Evolutionary conservation across 208 protist species (phyloP), one percentile per base, ranked within the genome.

Genomic region (Leishmania amazonensis): DNA sequence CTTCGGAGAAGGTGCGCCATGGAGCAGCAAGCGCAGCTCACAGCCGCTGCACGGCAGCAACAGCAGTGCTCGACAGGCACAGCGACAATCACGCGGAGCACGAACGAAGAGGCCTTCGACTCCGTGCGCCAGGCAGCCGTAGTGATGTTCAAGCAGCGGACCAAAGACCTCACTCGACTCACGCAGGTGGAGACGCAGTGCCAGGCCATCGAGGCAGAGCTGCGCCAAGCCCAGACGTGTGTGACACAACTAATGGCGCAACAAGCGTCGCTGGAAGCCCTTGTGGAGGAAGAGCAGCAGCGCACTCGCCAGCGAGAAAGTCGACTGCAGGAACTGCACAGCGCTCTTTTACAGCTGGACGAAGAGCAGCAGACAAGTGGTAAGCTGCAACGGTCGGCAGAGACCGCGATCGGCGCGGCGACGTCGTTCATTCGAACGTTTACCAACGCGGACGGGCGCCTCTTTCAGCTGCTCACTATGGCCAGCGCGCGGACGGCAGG

Each of bases 131-230:
- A 93, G 53, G 90, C 90, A 1, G 94, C 94, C 2, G 51, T 93
- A 57, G 82, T 84, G 57, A 92, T 97, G 89, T 96, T 97, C 77
- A 90, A 95, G 78, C 94, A 97, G 81, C 91, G 92, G 75, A 96
- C 92, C 24, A 91, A 91, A 49, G 94, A 97, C 79, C 92, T 97
- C 79, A 97, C 94, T 19, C 89, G 85, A 49, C 85, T 95, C 6
- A 80, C 88, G 9, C 51, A 86, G 7, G 83, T 93, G 21, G 75
- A 90, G 68, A 38, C 64, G 38, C 84, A 88, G 74, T 74, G 74
- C 19, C 84, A 86, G 17, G 5, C 68, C 24, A 79, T 87, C 1
- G 82, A 88, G 13, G 53, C 68, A 24, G 71, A 85, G 62, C 76
- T 85, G 65, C 71, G 77, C 62, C n/a, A 88, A 38, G 85, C 87